Evolutionary conservation across 192 early-diverging fungal genomes (phyloP).

Genomic region (Linderina pennispora): DNA sequence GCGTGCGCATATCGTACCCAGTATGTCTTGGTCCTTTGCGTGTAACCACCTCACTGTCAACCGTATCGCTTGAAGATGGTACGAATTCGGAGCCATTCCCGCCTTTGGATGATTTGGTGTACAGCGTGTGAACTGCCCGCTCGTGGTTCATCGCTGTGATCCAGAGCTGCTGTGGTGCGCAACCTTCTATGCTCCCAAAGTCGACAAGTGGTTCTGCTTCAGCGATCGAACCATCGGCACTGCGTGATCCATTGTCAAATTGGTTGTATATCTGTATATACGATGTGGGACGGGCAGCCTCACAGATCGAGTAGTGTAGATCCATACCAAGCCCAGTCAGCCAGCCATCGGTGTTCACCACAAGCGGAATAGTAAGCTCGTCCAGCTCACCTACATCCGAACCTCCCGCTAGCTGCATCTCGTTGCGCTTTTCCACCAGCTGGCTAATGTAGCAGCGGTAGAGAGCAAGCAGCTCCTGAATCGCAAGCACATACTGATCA

Average conservation of each 20-base stretch:
- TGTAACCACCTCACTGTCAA: not conserved
- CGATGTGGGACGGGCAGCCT: conserved; percentile 57
- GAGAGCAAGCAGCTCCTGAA: conserved; percentile 54
- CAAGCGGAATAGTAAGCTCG: conserved; percentile 59
- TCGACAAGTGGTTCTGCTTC: conserved; percentile 34
- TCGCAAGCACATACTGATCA: conserved; percentile 68
- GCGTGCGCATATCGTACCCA: conserved; percentile 57
- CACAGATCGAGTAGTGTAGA: conserved; percentile 63
- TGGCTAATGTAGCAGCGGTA: conserved; percentile 47
- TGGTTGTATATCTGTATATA: conserved; percentile 54
- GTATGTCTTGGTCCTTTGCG: conserved; percentile 47
- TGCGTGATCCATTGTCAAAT: not conserved
- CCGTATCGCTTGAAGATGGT: not conserved
- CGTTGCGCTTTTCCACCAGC: not conserved
- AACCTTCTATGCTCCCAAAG: conserved; percentile 28
- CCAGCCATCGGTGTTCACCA: conserved; percentile 97
- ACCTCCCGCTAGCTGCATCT: no score
- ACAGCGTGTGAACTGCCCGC: conserved; percentile 7
- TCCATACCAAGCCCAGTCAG: conserved; percentile 84
- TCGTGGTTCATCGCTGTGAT: conserved; percentile 29
- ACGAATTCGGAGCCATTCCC: conserved; percentile 2
- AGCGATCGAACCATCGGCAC: conserved; percentile 4
- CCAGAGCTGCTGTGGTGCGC: conserved; percentile 20
- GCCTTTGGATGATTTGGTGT: conserved; percentile 9
- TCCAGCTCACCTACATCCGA: conserved; percentile 19